Conservation (phyloP, 495 filamentous ascomycete genomes). For the Penicillium paradoxum region DNA sequence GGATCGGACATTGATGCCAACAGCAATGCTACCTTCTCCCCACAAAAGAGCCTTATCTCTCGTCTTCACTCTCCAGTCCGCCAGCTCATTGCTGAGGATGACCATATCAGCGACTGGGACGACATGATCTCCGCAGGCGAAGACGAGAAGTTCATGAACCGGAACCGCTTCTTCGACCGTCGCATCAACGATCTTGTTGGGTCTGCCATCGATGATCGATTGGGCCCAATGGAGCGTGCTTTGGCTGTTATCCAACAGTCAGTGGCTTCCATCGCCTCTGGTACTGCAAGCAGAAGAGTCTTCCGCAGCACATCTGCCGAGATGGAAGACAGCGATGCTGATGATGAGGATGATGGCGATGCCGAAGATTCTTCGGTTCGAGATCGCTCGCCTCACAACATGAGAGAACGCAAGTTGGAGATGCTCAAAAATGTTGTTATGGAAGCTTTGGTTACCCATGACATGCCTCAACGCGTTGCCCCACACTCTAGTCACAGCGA, state of each 20-base stretch:
- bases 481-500: constrained; percentile 35
- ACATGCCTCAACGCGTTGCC: constrained; percentile 28
- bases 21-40: constrained; percentile 37
- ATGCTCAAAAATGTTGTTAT: constrained; percentile 75
- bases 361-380: constrained; percentile 40
- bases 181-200: constrained; percentile 83
- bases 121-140: constrained; percentile 77
- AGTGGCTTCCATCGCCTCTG: constrained; percentile 48
- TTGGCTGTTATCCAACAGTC: constrained; percentile 68
- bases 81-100: constrained; percentile 59
- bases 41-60: constrained; percentile 34
- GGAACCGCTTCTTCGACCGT: constrained; percentile 77
- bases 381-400: constrained; percentile 57
- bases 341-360: constrained; percentile 83
- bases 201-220: constrained; percentile 65
- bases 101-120: constrained; percentile 85
- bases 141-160: constrained; percentile 70
- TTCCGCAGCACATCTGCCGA: constrained; percentile 58
- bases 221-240: constrained; percentile 74
- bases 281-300: constrained; percentile 32
- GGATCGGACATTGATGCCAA: constrained; percentile 37
- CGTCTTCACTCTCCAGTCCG: constrained; percentile 54
- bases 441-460: constrained; percentile 67
- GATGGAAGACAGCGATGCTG: constrained; percentile 78
- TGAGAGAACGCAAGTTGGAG: constrained; percentile 71